A percentile compares a stretch with the other conserved stretches of the same genome.
These are phyloP conservation scores for Sarocladium kiliense DNA, from an alignment of 2,329 filamentous ascomycete species.

Conservation along the genomic window DNA sequence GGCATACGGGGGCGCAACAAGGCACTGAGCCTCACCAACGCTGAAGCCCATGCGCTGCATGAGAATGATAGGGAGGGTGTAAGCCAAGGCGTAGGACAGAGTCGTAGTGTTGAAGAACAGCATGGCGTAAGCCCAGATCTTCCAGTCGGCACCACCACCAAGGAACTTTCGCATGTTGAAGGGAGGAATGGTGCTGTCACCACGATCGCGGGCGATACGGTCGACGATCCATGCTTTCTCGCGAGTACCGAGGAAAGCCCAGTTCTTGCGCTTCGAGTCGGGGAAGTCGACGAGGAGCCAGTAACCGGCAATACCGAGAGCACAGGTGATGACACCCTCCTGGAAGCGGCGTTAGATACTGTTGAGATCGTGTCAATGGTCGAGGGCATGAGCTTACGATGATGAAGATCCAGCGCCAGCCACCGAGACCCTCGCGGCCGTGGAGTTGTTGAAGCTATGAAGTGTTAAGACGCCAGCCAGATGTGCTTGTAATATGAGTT, in stretches of 20 bases:
- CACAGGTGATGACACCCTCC: constrained; percentile 48
- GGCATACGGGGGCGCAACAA: constrained; percentile 64
- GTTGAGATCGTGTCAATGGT: too few relatives aligned
- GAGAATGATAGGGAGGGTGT: constrained; percentile 75
- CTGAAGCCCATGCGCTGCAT: constrained; percentile 56
- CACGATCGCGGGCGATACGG: constrained; percentile 52
- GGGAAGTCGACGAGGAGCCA: constrained; percentile 61
- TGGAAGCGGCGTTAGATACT: not conserved
- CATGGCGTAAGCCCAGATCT: constrained; percentile 57
- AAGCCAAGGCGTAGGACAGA: constrained; percentile 69
- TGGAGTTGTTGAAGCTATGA: constrained; percentile 54
- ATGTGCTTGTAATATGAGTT: not conserved
- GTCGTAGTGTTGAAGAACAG: constrained; percentile 64
- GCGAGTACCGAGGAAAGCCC: constrained; percentile 45
- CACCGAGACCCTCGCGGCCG: constrained; percentile 47
- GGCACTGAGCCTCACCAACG: constrained; percentile 60
- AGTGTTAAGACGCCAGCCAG: constrained; percentile 9
- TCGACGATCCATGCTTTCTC: constrained; percentile 50
- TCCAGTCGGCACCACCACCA: constrained; percentile 42
- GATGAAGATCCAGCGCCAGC: constrained; percentile 67
- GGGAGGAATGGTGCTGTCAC: constrained; percentile 48
- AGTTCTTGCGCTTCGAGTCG: constrained; percentile 45
- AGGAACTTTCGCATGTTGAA: constrained; percentile 46
- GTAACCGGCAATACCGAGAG: constrained; percentile 44
- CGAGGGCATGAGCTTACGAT: too few relatives aligned